A percentile compares a stretch with the other conserved stretches of the same genome.
phyloP scores from a whole-genome alignment of 495 filamentous ascomycete genomes.

The Penicillium egyptiacum region DNA sequence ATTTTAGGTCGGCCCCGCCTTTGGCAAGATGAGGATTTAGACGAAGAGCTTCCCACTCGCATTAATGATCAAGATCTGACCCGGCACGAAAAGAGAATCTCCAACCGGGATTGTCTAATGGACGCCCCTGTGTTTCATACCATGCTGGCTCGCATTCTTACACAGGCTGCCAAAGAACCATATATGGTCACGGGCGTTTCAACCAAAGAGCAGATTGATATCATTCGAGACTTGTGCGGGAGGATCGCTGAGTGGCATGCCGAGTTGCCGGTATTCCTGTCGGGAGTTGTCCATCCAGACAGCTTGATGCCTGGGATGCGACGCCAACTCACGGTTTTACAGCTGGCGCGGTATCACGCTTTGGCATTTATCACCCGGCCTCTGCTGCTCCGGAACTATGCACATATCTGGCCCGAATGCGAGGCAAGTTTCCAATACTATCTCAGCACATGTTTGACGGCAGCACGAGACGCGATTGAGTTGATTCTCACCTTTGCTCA shows the following conservation, averaged over 20 bases:
- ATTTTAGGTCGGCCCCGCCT: constrained; percentile 31
- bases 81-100: not conserved
- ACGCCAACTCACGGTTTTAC: constrained; percentile 28
- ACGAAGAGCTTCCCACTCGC: constrained; percentile 25
- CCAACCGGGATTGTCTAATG: constrained; percentile 30
- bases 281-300: constrained; percentile 26
- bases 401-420: constrained; percentile 17
- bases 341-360: constrained; percentile 29
- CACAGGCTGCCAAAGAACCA: constrained; percentile 25
- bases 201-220: constrained; percentile 18
- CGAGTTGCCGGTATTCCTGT: constrained; percentile 24
- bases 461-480: constrained; percentile 25
- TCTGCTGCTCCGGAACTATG: constrained; percentile 27
- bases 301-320: constrained; percentile 27
- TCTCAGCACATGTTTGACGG: constrained; percentile 22
- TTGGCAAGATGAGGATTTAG: constrained; percentile 30
- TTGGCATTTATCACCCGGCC: constrained; percentile 32
- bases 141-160: constrained; percentile 26
- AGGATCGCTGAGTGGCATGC: constrained; percentile 26
- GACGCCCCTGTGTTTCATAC: constrained; percentile 31
- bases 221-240: constrained; percentile 15
- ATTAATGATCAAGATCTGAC: constrained; percentile 27
- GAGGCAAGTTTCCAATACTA: constrained; percentile 17
- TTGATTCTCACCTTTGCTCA: constrained; percentile 26
- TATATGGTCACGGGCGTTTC: constrained; percentile 25